A percentile compares a stretch with the other conserved stretches of the same genome.
phyloP scores from a whole-genome alignment of 768 basidiomycete genomes.

The Tulasnella sp. region DNA sequence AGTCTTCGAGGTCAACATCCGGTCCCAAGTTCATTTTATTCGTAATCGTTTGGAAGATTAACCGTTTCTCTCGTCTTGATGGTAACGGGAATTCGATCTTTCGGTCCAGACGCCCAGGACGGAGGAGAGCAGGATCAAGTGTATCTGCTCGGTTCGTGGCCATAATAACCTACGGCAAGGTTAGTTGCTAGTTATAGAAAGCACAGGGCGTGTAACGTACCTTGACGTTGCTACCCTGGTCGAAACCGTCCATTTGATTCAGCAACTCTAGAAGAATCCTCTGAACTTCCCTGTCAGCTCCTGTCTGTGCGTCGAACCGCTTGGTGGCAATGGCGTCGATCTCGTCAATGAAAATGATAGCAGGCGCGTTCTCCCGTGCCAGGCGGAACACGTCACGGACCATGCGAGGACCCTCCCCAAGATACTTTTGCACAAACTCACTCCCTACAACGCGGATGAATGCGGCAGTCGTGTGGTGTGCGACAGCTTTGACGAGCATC shows the following conservation, averaged over 20 bases:
- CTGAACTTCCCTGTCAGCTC: conserved; percentile 97
- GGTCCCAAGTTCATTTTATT: conserved; percentile 96
- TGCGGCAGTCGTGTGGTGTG: conserved; percentile 90
- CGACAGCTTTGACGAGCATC: conserved; percentile 99
- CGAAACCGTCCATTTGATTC: conserved; percentile 99
- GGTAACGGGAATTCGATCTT: conserved; percentile 99
- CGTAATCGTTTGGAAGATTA: conserved; percentile 97
- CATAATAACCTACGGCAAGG: conserved; percentile 79
- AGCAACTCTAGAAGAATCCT: conserved; percentile 93
- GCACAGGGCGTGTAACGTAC: too few relatives aligned
- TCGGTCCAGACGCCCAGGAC: conserved; percentile 93
- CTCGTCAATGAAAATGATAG: conserved; percentile 99
- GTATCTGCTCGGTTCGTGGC: conserved; percentile 98
- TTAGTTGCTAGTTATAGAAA: too few relatives aligned
- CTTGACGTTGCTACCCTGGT: conserved; percentile 98
- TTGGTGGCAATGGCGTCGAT: conserved; percentile 99
- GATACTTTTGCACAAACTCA: conserved; percentile 99
- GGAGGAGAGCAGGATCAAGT: conserved; percentile 90
- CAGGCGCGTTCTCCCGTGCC: conserved; percentile 91
- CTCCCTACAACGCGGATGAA: conserved; percentile 98
- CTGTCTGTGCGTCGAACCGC: conserved; percentile 98
- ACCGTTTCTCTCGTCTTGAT: conserved; percentile 83
- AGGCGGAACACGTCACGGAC: conserved; percentile 98
- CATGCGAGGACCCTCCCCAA: conserved; percentile 99
- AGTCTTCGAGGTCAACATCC: conserved; percentile 97